Evolutionary conservation across 805 yeast genomes (phyloP), one percentile per base, ranked within the genome.

Genomic region (Ogataea angusta): DNA sequence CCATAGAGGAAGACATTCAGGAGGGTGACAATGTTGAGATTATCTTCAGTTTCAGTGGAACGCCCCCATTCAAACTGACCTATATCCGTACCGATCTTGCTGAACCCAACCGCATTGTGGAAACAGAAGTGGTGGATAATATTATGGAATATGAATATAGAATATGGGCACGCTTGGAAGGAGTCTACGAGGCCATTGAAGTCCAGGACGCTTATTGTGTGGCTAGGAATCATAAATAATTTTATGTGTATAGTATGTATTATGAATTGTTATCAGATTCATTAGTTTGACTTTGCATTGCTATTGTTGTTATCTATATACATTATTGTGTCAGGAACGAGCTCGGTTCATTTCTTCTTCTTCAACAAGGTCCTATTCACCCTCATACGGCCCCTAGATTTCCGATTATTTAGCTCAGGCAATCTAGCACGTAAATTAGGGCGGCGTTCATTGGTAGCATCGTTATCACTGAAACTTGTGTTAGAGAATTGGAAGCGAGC

Each of bases 11-110:
- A 55, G 91, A 87, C 60, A 85, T 93, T 30, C 95, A 89, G 54
- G 95, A 88, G 58, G 99, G 98, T 34, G 99, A 93, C 50, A 86
- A 85, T 55, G 90, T 95, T 1, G 96, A 89, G 57, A 79, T 93
- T 34, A 75, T 75, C 2, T 91, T 93, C 64, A 74, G 78, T 15
- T 85, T 93, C 54, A 75, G 76, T 24, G 99, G 99, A 12, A 76
- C 80, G 0, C 95, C 98, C 9, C 99, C 99, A 10, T 93, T 91
- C 67, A 69, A 81, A 29, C 72, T 93, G 49, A 85, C 90, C 1
- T 93, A 90, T 57, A 84, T 84, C 7, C 75, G 98, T 57, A 81
- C 85, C 6, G 64, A 59, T 30, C 37, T 60, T 15, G 40, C 48
- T 5, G 64, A 60, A 18, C 54, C 48, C 26, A 64, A 64, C 37